Evolutionary conservation across 345 rosid genomes (phyloP).

Genomic region (Salix exigua): DNA sequence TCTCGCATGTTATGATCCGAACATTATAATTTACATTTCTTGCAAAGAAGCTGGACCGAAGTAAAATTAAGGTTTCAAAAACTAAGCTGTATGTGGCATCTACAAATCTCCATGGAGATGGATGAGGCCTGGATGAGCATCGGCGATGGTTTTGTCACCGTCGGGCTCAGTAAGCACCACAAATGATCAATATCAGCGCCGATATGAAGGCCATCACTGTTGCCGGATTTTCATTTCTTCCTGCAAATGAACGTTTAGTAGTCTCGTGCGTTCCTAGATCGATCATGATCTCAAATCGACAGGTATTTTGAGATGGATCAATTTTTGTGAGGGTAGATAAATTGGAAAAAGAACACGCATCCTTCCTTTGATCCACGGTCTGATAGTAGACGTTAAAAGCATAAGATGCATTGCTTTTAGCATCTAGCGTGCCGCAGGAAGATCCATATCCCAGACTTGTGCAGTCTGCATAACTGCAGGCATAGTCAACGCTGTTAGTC

Average conservation of each 20-base stretch:
- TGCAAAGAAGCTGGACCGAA: not conserved
- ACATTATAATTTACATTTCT: not conserved
- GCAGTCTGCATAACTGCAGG: slow-evolving; percentile 17
- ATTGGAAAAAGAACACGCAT: slow-evolving; percentile 11
- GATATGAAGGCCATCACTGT: not conserved
- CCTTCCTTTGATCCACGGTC: slow-evolving; percentile 19
- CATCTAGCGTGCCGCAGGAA: slow-evolving; percentile 16
- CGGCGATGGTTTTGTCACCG: not conserved
- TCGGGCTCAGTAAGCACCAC: not conserved
- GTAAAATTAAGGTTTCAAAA: not conserved
- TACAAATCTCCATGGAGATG: not conserved
- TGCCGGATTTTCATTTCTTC: not conserved
- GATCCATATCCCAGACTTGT: slow-evolving; percentile 23
- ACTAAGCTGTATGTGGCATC: not conserved
- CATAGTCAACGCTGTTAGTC: slow-evolving; percentile 6
- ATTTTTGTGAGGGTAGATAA: slow-evolving; percentile 11
- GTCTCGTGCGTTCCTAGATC: slow-evolving; percentile 17
- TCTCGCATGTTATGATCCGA: not conserved
- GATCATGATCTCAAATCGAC: slow-evolving; percentile 17
- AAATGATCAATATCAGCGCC: not conserved
- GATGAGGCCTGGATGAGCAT: not conserved
- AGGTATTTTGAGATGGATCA: slow-evolving; percentile 14
- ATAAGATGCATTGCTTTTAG: slow-evolving; percentile 17
- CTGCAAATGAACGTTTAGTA: not conserved
- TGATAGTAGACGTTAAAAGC: slow-evolving; percentile 23